Percentiles rank a stretch among this genome's conserved stretches.
Conservation (phyloP, 106 monocot genomes). For the Dendrobium officinale region DNA sequence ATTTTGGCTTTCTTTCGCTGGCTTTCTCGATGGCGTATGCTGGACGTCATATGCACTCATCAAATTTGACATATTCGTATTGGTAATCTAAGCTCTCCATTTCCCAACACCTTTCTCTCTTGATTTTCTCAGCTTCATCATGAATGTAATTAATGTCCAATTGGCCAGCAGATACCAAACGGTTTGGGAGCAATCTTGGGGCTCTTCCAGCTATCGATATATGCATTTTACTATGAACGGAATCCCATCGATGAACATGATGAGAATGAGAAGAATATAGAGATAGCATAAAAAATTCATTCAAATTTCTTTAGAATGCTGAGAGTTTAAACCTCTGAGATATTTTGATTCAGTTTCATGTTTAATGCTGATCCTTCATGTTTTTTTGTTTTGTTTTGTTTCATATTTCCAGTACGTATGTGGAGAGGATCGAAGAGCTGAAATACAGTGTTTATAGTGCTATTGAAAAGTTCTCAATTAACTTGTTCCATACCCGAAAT, state of each 20-base stretch:
- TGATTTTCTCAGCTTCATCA: background rate
- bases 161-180: conserved; percentile 7
- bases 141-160: background rate
- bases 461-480: no score
- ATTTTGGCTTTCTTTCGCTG: conserved; percentile 8
- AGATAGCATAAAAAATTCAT: no score
- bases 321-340: no score
- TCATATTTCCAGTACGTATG: no score
- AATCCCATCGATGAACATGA: background rate
- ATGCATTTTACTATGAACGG: conserved; percentile 3
- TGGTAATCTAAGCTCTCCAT: background rate
- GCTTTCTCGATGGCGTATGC: conserved; percentile 9
- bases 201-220: conserved; percentile 4
- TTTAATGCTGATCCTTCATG: no score
- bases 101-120: background rate
- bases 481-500: no score
- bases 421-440: no score
- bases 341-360: no score
- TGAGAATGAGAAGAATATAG: no score
- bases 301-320: no score
- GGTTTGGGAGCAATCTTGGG: conserved; percentile 13
- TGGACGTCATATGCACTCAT: conserved; percentile 12
- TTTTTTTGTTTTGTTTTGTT: no score
- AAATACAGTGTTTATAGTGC: no score
- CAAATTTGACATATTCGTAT: conserved; percentile 6